Evolutionary conservation across 305 asterid genomes (phyloP), one percentile per base, ranked within the genome.

Genomic region (Rubia tinctorum): DNA sequence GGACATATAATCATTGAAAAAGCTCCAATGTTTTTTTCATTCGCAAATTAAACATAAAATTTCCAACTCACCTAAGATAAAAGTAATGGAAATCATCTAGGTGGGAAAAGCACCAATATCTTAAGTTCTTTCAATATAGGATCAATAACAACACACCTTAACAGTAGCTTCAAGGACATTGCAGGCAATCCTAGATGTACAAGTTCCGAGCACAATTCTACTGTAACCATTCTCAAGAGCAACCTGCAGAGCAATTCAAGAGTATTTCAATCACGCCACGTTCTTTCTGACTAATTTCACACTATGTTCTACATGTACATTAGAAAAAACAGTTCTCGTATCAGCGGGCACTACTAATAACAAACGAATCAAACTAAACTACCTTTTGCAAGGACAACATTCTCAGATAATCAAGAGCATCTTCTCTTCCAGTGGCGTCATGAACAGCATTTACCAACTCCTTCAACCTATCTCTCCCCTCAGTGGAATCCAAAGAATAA

Each of bases 101-200:
- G 6, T 11, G 59, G 72, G 15, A 56, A 43, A 42, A 18, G 20
- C 15, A 11, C 59, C 2, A 9, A 7, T 2, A 20, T 43, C 27
- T 58, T 0, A 34, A 22, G 23, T 75, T 42, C 25, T 45, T 18
- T 45, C 30, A 30, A 10, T 22, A 64, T 8, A 73, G 7, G 55
- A 53, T 25, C 44, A 69, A 53, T 1, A 40, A 55, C 40, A 40
- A 69, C 80, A 63, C 66, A 92, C 97, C 97, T 94, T 94, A 71
- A 91, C 96, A 55, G 97, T 91, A 79, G 97, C 97, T 88, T 90
- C 96, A 79, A 90, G 97, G 60, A 94, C 97, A 78, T 83, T 97
- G 74, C 99, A 85, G 55, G 97, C 95, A 73, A 90, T 88, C 82
- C 84, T 83, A 40, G 91, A 84, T 27, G 91, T 84, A 79, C 91